Evolutionary conservation across 441 rosid genomes (phyloP).

Genomic region (Eutrema salsugineum): DNA sequence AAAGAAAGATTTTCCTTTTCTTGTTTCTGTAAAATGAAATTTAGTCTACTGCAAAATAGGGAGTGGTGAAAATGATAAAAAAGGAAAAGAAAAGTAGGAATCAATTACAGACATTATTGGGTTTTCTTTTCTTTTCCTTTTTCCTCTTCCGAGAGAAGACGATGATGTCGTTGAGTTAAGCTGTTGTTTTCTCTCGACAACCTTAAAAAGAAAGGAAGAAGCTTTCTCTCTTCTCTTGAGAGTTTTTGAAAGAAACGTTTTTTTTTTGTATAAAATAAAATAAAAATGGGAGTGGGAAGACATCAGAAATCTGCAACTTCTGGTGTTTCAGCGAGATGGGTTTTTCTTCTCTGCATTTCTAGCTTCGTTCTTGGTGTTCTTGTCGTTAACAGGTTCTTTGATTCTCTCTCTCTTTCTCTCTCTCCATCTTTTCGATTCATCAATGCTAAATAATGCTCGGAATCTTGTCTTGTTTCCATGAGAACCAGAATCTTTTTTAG

Average conservation of each 20-base stretch:
- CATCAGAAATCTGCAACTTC: conserved; percentile 55
- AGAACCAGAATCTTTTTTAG: conserved; percentile 30
- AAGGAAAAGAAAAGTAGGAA: neutral
- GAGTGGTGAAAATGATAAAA: conserved; percentile 5
- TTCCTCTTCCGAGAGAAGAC: conserved; percentile 2
- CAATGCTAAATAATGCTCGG: conserved; percentile 24
- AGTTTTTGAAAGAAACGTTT: conserved; percentile 17
- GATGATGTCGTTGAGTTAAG: conserved; percentile 38
- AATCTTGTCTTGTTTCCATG: conserved; percentile 39
- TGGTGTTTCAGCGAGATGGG: conserved; percentile 88
- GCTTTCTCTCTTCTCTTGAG: conserved; percentile 38
- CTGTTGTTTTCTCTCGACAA: conserved; percentile 35
- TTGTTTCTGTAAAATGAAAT: neutral
- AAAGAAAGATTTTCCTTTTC: neutral
- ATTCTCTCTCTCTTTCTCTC: neutral
- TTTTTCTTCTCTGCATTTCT: conserved; percentile 73
- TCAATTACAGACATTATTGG: conserved; percentile 21
- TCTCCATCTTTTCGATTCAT: neutral
- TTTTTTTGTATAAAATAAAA: neutral
- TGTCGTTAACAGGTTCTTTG: conserved; percentile 74
- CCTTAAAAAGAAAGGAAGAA: conserved; percentile 25
- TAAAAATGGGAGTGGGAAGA: conserved; percentile 71
- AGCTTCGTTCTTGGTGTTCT: conserved; percentile 90
- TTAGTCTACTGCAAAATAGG: conserved; percentile 7
- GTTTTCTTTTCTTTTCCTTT: neutral